Evolutionary conservation across 2,329 filamentous ascomycete species (phyloP).

Genomic region (Rutstroemia sydowiana): DNA sequence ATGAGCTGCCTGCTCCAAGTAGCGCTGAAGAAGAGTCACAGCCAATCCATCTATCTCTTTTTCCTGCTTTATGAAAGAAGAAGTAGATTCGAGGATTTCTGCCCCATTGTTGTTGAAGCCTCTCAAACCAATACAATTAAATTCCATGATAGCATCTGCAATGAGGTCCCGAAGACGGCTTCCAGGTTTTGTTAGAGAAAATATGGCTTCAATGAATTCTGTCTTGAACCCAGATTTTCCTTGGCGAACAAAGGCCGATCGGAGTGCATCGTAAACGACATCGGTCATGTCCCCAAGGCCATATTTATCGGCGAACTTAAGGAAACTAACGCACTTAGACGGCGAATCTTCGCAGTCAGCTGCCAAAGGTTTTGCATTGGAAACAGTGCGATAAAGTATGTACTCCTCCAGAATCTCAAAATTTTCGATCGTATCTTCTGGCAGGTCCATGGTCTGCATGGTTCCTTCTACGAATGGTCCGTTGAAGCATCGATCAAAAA

Average conservation of each 20-base stretch:
- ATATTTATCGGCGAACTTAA: background rate
- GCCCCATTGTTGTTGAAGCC: no score
- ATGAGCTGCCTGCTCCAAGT: no score
- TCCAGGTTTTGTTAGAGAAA: background rate
- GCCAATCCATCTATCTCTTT: no score
- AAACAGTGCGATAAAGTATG: background rate
- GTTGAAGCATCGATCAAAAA: slow-evolving; percentile 15
- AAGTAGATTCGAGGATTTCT: no score
- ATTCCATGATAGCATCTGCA: background rate
- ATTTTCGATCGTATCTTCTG: background rate
- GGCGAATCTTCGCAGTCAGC: background rate
- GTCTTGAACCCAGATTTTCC: background rate
- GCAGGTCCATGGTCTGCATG: slow-evolving; percentile 11
- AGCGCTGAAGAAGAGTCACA: no score
- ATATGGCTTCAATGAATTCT: background rate
- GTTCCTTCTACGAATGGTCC: slow-evolving; percentile 9
- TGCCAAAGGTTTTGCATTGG: background rate
- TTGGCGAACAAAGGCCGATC: background rate
- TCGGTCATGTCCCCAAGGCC: background rate
- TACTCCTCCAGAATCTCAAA: background rate
- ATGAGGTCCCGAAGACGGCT: background rate
- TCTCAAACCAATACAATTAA: background rate
- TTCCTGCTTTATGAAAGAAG: no score
- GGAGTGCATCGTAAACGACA: background rate
- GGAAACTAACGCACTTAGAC: background rate